phyloP scores from a whole-genome alignment of 805 yeast genomes.

The Saccharomycopsis schoenii region DNA sequence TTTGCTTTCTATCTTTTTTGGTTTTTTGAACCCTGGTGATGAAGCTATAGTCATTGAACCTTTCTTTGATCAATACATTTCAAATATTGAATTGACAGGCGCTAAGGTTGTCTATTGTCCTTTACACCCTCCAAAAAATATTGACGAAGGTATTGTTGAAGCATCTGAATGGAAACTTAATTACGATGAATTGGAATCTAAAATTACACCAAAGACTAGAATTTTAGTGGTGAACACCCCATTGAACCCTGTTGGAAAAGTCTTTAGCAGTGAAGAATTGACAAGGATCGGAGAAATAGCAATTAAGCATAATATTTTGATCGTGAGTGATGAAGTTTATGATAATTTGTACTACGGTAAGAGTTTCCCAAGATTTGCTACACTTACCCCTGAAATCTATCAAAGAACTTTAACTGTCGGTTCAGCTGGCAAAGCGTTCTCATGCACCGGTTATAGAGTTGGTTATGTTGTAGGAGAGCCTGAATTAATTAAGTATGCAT shows the following conservation, averaged over 20 bases:
- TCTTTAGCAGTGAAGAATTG: constrained; percentile 70
- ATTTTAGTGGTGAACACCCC: constrained; percentile 87
- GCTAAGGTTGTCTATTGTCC: constrained; percentile 86
- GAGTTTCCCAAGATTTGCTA: constrained; percentile 73
- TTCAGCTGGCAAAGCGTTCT: constrained; percentile 95
- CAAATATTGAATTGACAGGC: constrained; percentile 89
- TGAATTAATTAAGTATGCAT: constrained; percentile 69
- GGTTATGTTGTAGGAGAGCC: constrained; percentile 91
- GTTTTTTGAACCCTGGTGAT: constrained; percentile 77
- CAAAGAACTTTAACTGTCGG: constrained; percentile 83
- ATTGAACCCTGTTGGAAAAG: constrained; percentile 93
- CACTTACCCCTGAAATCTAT: constrained; percentile 68
- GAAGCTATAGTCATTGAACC: constrained; percentile 97
- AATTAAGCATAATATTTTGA: constrained; percentile 70
- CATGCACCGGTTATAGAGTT: constrained; percentile 99
- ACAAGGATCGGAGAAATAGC: constrained; percentile 69
- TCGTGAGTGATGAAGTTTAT: constrained; percentile 91
- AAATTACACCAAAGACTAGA: constrained; percentile 66
- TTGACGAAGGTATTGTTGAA: constrained; percentile 49
- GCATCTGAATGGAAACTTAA: constrained; percentile 87
- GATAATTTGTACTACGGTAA: constrained; percentile 73
- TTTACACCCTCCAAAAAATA: constrained; percentile 71
- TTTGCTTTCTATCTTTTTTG: constrained; percentile 74
- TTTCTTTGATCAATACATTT: constrained; percentile 91
- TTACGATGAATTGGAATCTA: constrained; percentile 62